phyloP scores from a whole-genome alignment of 2,329 filamentous ascomycete species.

The Cytospora mali region DNA sequence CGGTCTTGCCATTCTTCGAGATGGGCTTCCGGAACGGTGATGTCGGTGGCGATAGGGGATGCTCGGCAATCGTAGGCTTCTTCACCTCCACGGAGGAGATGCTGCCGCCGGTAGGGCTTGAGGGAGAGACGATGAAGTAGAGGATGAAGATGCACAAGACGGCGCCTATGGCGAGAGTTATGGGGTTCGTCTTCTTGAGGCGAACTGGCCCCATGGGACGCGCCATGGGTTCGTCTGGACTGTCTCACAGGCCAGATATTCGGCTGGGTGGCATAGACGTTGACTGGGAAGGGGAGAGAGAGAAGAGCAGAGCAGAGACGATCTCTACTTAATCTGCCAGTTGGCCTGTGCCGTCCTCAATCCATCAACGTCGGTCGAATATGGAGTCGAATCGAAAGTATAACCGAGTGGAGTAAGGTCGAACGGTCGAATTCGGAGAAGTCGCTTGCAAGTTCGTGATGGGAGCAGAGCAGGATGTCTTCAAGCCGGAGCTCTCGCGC shows the following conservation, averaged over 20 bases:
- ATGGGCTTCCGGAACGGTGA: constrained; percentile 69
- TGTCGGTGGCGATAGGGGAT: constrained; percentile 73
- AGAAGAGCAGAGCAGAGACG: constrained; percentile 8
- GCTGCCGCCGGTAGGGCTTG: constrained; percentile 50
- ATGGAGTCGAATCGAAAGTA: background rate
- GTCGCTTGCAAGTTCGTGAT: background rate
- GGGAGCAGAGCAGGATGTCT: background rate
- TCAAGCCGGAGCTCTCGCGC: constrained; percentile 7
- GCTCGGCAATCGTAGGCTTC: constrained; percentile 59
- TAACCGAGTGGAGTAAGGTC: background rate
- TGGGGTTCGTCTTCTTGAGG: constrained; percentile 78
- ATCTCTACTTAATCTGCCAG: constrained; percentile 23
- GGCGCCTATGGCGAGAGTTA: constrained; percentile 72
- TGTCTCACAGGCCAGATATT: constrained; percentile 21
- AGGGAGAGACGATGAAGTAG: constrained; percentile 61
- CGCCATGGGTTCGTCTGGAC: constrained; percentile 46
- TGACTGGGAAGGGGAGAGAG: background rate
- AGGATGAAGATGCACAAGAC: constrained; percentile 74
- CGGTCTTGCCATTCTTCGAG: constrained; percentile 55
- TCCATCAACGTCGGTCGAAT: constrained; percentile 24
- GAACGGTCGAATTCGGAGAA: background rate
- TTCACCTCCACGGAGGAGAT: constrained; percentile 47
- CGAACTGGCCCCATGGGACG: constrained; percentile 66
- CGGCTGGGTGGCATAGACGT: constrained; percentile 14
- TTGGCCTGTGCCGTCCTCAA: constrained; percentile 21